Conservation (phyloP, 192 early-diverging fungal genomes). For the Entomortierella parvispora region DNA sequence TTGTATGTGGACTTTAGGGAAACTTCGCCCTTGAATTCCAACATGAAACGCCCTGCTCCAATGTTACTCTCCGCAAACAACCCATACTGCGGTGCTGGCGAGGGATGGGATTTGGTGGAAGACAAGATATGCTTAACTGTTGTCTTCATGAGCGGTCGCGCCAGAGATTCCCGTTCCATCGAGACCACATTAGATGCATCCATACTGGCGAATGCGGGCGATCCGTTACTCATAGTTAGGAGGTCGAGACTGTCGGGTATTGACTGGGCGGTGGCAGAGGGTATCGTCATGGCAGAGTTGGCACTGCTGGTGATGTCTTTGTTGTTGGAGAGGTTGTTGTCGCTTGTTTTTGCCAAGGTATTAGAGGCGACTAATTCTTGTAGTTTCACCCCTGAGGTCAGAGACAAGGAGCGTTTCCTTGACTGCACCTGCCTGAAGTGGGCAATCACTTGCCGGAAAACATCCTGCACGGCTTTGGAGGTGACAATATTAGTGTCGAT, state of each 20-base stretch:
- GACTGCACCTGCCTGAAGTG: conserved; percentile 53
- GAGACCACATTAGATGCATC: conserved; percentile 40
- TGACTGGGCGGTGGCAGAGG: conserved; percentile 2
- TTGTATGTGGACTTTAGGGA: conserved; percentile 73
- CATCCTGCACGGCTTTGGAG: conserved; percentile 53
- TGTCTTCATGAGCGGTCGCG: conserved; percentile 53
- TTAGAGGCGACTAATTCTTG: conserved; percentile 33
- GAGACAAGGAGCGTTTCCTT: conserved; percentile 54
- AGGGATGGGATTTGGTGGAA: conserved; percentile 23
- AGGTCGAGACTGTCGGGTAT: conserved; percentile 22
- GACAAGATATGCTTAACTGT: conserved; percentile 52
- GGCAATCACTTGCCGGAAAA: conserved; percentile 48
- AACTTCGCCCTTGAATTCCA: conserved; percentile 83
- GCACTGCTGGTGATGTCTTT: no score
- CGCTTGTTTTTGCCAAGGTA: neutral
- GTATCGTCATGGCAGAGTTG: no score
- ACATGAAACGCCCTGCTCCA: conserved; percentile 65
- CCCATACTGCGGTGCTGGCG: conserved; percentile 58
- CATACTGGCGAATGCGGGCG: conserved; percentile 5
- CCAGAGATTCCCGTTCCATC: conserved; percentile 55
- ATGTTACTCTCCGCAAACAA: conserved; percentile 71
- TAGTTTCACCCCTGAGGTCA: conserved; percentile 43
- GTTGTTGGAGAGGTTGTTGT: no score
- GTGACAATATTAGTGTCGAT: conserved; percentile 54
- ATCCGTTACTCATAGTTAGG: conserved; percentile 2